Evolutionary conservation across 2,329 filamentous ascomycete genomes (phyloP), one percentile per base, ranked within the genome.

Genomic region (Cephalotrichum gorgonifer): DNA sequence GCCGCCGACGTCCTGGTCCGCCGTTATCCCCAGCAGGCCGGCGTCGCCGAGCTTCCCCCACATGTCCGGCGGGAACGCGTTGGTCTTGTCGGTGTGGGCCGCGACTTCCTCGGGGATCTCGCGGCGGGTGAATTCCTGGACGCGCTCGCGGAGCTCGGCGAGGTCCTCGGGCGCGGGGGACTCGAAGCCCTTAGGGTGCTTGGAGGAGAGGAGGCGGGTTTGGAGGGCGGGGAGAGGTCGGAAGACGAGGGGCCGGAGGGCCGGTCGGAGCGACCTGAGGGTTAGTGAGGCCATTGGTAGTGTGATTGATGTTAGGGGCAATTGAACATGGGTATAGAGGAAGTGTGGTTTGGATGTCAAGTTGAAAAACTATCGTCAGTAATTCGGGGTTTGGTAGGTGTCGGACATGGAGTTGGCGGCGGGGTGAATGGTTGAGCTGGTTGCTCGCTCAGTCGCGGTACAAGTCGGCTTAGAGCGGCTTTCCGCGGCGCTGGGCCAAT

Each of bases 1-100:
- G 2, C 91, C 93, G 33, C 93, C 93, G 47, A 93, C 88, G 50
- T 88, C 85, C 68, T 95, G 89, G 60, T 95, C 88, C 17, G 88
- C 93, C 8, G 93, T 97, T 59, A 96, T 87, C 51, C 93, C 93
- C 26, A 97, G 76, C 57, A 97, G 85, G 6, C 86, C 93, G 30
- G 93, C 93, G 55, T 89, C 85, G 53, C 93, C 93, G 45, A 98
- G 74, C 69, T 95, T 96, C 64, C 76, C 74, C 93, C 93, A 98
- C 85, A 98, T 91, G 6, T 85, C 81, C 46, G 80, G 76, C 3
- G 93, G 93, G 65, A 98, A 98, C 44, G 80, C 81, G 75, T 97
- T 97, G 61, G 75, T 75, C 61, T 79, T 78, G 70, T 98, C 91
- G n/a, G 89, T 94, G 50, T 73, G 72, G 11, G 86, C 78, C 1